Evolutionary conservation across 129 eudicot genomes (phyloP).

Genomic region (Apium graveolens): DNA sequence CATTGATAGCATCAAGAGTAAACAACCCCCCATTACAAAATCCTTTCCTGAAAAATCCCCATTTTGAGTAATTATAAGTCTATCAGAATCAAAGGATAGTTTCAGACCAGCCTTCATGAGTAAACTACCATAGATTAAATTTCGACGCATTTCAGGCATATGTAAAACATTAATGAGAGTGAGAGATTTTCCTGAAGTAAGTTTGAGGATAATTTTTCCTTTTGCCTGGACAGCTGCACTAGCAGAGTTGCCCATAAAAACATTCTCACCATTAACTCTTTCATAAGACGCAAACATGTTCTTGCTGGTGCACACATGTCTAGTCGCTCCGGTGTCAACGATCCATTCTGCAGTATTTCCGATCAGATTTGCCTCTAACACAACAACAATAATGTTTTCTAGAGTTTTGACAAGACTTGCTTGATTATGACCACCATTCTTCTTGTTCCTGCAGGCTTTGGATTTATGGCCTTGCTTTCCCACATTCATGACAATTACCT

Average conservation of each 20-base stretch:
- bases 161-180: constrained; percentile 1
- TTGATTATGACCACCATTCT: not conserved
- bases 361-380: not conserved
- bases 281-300: not conserved
- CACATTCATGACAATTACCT: not conserved
- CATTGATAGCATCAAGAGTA: not conserved
- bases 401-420: not conserved
- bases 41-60: not conserved
- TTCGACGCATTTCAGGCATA: not conserved
- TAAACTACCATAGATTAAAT: not conserved
- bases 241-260: not conserved
- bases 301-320: not conserved
- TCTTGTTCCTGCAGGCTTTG: not conserved
- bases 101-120: not conserved
- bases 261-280: not conserved
- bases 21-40: not conserved
- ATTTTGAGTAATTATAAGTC: not conserved
- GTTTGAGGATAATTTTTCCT: not conserved
- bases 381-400: not conserved
- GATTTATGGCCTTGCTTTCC: not conserved
- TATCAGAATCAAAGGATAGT: not conserved
- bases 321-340: not conserved
- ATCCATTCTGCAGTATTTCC: not conserved
- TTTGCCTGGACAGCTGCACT: not conserved
- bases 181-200: not conserved